Conservation (phyloP, 2,329 filamentous ascomycete species). For the Mycosphaerella sp. region DNA sequence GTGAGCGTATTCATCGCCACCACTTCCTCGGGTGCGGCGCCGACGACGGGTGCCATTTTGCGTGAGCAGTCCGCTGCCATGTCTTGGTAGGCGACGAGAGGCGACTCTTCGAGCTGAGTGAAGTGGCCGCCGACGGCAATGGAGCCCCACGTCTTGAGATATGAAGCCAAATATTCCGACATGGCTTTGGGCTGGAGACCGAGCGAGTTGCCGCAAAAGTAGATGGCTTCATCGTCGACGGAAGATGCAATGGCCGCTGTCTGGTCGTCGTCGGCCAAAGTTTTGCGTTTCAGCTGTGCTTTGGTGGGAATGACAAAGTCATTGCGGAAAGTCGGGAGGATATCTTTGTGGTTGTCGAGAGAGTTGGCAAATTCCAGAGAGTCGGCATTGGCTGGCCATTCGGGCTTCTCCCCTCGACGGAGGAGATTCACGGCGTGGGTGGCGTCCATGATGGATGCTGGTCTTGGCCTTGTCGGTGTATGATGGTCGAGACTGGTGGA, state of each 20-base stretch:
- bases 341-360: conserved; percentile 22
- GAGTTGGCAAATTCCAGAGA: conserved; percentile 24
- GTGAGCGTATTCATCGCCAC: conserved; percentile 85
- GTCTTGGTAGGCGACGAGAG: conserved; percentile 66
- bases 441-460: conserved; percentile 21
- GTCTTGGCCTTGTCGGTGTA: neutral
- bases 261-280: conserved; percentile 36
- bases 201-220: conserved; percentile 85
- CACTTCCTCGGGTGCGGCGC: conserved; percentile 65
- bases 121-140: conserved; percentile 78
- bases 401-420: conserved; percentile 21
- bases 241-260: conserved; percentile 16
- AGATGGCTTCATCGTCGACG: conserved; percentile 51
- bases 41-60: conserved; percentile 65
- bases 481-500: neutral
- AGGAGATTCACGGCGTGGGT: conserved; percentile 22
- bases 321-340: conserved; percentile 20
- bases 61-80: conserved; percentile 67
- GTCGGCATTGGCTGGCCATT: conserved; percentile 24
- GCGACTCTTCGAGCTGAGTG: conserved; percentile 49
- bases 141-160: conserved; percentile 75
- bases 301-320: conserved; percentile 74
- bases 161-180: conserved; percentile 58
- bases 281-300: conserved; percentile 59
- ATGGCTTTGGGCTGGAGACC: conserved; percentile 72